Base-by-base conservation (phyloP, 2,329 filamentous ascomycete genomes). In the Colletotrichum chlorophyti region DNA sequence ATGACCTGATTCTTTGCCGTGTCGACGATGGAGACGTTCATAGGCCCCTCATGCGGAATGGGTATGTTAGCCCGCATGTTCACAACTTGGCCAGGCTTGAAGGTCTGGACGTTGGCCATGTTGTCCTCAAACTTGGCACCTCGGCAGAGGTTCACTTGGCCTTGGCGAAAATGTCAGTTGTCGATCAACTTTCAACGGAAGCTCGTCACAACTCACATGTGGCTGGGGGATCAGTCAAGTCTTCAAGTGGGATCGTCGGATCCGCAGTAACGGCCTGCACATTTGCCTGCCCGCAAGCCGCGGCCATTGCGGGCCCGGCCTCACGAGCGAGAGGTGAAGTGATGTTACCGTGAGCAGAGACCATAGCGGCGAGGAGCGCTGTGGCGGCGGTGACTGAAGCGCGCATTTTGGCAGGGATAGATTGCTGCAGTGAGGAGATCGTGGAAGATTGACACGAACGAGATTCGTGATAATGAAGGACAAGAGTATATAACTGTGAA, bases 11-110 rank as follows among this genome's bases (percentile, higher is more conserved):
- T 81, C 63, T 76, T 78, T 32, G 74, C 72, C 10, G 79, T 81
- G 65, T 82, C 76, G 64, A 88, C 78, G 46, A 88, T 77, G 15
- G 80, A 84, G 34, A 88, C 82, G 69, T 87, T 87, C 67, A 72
- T 73, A 12, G 74, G 73, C 0, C 77, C 77, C 15, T 75, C 76
- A 68, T 79, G 77, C 6, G 78, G 74, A 50, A 81, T 79, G 9
- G 75, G 71, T 11, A 81, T 66, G 23, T 62, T 64, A 32, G 77
- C 72, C 8, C 68, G 69, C 63, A 82, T 75, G 62, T 71, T 68
- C 55, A 82, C 69, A 19, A 70, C 70, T 65, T 82, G 69, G n/a
- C 79, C 78, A 0, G 75, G 66, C 0, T 66, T 65, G 66, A 74
- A 81, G 34, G 66, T 70, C 66, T 81, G 77, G 6, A 81, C 73